Base-by-base conservation (phyloP, 352 stramenopile genomes). In the Globisporangium carolinianum region DNA sequence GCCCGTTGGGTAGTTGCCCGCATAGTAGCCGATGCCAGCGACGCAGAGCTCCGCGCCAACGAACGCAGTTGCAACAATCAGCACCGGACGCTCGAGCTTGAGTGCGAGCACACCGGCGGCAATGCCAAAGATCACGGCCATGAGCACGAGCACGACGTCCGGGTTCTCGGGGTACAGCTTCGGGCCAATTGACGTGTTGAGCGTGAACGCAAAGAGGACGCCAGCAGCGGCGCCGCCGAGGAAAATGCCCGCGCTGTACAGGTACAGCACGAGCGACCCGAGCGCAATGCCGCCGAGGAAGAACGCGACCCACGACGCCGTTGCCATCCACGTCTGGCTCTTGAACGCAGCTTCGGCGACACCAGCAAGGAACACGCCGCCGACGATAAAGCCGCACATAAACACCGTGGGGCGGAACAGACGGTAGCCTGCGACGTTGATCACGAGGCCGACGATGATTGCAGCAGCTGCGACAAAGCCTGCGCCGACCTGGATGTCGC, bases 11-110 rank as follows among this genome's bases (percentile, higher is more conserved):
- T 84, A 87, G 53, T 63, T 62, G 45, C 77, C 75, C 1, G 69
- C 73, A 63, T 83, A 87, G 53, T 83, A 82, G 32, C 77, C 77
- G 32, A 86, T 49, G 18, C 74, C 75, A 47, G 71, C 76, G 10
- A 82, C 54, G 37, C 79, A 61, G 14, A 75, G 62, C 38, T 67
- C 67, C 4, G 77, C 62, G 5, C 77, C 77, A 6, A 75, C 68
- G 24, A 85, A 86, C 12, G 64, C 69, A 4, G 77, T 87, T 12
- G 73, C 71, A 35, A 84, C 53, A 43, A 87, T 75, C 0, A 87
- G 57, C 36, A 83, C 70, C 8, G 75, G 71, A 9, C 75, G 75
- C 58, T 87, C 77, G 14, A 86, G 39, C 60, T 77, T 79, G 47
- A 73, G 58, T 11, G 77, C 70, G 2, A 79, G 55, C 12, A 86